Conservation (phyloP, 2,329 filamentous ascomycete species). For the Exophiala aquamarina region DNA sequence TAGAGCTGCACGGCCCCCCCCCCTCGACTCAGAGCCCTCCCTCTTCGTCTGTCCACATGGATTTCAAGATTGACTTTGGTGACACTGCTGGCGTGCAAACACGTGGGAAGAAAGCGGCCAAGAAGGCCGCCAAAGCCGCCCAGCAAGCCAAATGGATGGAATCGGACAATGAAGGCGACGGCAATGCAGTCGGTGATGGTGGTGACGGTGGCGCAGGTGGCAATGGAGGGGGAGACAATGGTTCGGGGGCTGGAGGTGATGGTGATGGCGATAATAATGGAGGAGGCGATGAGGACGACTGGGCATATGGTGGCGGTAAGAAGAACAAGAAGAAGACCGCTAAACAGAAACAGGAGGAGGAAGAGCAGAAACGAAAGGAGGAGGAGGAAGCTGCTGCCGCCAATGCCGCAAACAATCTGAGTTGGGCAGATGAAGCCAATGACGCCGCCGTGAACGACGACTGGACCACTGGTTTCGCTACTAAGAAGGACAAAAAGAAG, state of each 20-base stretch:
- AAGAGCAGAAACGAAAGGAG: constrained; percentile 33
- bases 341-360: constrained; percentile 35
- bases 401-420: constrained; percentile 36
- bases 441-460: constrained; percentile 50
- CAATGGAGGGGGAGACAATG: constrained; percentile 31
- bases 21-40: neutral
- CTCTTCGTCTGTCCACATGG: constrained; percentile 15
- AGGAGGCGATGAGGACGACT: constrained; percentile 43
- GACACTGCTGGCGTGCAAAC: constrained; percentile 29
- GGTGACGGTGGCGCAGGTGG: constrained; percentile 36
- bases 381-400: constrained; percentile 35
- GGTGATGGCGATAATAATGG: constrained; percentile 41
- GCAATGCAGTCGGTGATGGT: constrained; percentile 34
- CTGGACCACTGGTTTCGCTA: constrained; percentile 49
- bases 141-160: constrained; percentile 43
- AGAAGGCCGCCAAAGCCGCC: constrained; percentile 50
- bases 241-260: constrained; percentile 30
- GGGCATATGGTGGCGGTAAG: constrained; percentile 37
- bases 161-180: constrained; percentile 48
- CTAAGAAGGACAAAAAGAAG: constrained; percentile 52
- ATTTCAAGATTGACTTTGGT: constrained; percentile 41
- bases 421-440: constrained; percentile 45
- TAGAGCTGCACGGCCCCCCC: constrained; percentile 1
- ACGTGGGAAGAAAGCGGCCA: constrained; percentile 40
- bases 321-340: constrained; percentile 37